These are phyloP conservation scores for Pseudomonodictys pantanalensis DNA, from an alignment of 495 filamentous ascomycete species.

Conservation along the genomic window DNA sequence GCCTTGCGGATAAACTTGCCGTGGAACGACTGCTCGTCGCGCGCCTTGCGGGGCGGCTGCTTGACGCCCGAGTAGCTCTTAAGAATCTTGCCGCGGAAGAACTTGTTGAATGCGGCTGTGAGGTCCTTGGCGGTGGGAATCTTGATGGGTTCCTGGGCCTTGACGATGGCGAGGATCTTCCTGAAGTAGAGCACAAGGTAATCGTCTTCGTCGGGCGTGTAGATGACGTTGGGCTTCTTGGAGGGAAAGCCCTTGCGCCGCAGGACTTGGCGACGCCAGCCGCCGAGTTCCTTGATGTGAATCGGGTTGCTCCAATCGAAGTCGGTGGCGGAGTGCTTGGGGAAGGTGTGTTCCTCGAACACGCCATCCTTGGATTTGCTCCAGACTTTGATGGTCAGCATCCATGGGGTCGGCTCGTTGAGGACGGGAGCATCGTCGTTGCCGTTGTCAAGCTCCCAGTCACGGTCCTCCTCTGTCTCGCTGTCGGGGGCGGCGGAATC, in stretches of 20 bases:
- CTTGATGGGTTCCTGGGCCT: background rate
- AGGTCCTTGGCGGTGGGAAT: background rate
- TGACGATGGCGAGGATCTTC: background rate
- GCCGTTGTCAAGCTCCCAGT: too few species aligned
- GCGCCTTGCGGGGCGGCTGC: background rate
- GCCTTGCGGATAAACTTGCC: background rate
- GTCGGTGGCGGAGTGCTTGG: too few species aligned
- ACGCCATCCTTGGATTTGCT: too few species aligned
- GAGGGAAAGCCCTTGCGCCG: background rate
- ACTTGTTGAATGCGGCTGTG: constrained; percentile 7
- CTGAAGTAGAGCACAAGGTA: background rate
- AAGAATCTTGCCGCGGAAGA: background rate
- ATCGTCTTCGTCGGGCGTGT: background rate
- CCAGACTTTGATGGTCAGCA: too few species aligned
- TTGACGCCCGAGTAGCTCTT: background rate
- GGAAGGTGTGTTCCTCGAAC: too few species aligned
- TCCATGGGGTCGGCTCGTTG: too few species aligned
- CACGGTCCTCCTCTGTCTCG: too few species aligned
- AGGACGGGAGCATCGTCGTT: too few species aligned
- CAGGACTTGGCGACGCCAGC: constrained; percentile 10
- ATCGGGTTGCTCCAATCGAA: constrained; percentile 8
- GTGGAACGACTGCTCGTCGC: background rate
- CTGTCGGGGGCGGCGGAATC: too few species aligned
- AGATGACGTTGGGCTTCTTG: background rate
- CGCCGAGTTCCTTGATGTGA: constrained; percentile 6